These are phyloP conservation scores for Paraconiothyrium brasiliense DNA, from an alignment of 2,329 filamentous ascomycete genomes.

Conservation along the genomic window DNA sequence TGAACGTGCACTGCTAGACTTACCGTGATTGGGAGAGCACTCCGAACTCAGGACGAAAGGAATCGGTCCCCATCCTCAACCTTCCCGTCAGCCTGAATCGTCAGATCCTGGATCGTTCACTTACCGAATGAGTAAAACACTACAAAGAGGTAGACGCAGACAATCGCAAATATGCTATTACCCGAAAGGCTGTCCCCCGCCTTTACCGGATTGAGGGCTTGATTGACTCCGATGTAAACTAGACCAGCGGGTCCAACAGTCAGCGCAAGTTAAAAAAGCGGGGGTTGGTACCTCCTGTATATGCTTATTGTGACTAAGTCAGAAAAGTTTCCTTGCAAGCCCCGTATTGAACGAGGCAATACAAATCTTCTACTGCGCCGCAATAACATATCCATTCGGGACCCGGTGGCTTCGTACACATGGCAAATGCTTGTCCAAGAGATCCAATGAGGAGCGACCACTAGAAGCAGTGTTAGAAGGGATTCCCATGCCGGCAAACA, in stretches of 20 bases:
- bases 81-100: conserved; percentile 21
- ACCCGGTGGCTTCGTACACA: conserved; percentile 33
- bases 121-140: conserved; percentile 57
- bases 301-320: not conserved
- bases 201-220: conserved; percentile 45
- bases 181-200: conserved; percentile 43
- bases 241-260: not conserved
- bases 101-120: conserved; percentile 5
- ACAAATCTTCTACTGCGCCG: not conserved
- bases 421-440: conserved; percentile 55
- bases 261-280: not conserved
- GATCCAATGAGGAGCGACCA: conserved; percentile 56
- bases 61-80: conserved; percentile 54
- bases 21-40: conserved; percentile 50
- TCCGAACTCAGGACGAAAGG: conserved; percentile 57
- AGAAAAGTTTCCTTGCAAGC: not conserved
- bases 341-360: not conserved
- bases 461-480: conserved; percentile 19
- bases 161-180: conserved; percentile 57
- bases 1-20: conserved; percentile 14
- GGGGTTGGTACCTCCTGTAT: not conserved
- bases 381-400: not conserved
- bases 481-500: conserved; percentile 5
- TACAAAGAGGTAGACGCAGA: conserved; percentile 62
- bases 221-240: conserved; percentile 43